A percentile compares a stretch with the other conserved stretches of the same genome.
Conservation (phyloP, 495 filamentous ascomycete genomes). For the Aspergillus leporis region DNA sequence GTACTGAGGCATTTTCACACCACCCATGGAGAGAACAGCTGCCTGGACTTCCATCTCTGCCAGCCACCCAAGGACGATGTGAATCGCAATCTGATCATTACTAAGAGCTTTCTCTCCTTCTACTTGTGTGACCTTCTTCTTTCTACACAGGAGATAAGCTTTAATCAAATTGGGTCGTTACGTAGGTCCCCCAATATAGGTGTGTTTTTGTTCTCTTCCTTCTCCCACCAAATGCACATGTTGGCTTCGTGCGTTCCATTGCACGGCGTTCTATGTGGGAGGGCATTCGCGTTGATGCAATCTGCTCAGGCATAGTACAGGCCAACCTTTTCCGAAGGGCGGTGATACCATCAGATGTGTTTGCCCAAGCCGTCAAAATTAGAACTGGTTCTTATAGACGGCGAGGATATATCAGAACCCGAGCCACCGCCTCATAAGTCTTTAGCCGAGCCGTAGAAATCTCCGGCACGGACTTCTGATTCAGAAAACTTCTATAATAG, state of each 20-base stretch:
- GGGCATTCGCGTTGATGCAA: constrained; percentile 25
- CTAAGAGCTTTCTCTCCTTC: constrained; percentile 23
- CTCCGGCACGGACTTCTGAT: constrained; percentile 20
- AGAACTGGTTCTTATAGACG: constrained; percentile 21
- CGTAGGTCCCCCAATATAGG: background rate
- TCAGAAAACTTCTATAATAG: constrained; percentile 19
- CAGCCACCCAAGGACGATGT: constrained; percentile 14
- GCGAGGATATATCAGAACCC: constrained; percentile 19
- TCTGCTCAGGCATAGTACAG: constrained; percentile 22
- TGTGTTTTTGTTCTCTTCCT: background rate
- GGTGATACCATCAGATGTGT: constrained; percentile 18
- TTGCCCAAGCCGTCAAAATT: constrained; percentile 15
- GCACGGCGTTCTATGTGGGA: constrained; percentile 12
- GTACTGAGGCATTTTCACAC: constrained; percentile 19
- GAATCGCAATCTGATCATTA: constrained; percentile 23
- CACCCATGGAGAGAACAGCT: background rate
- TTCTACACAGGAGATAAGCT: constrained; percentile 25
- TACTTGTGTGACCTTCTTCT: constrained; percentile 21
- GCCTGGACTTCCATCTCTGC: constrained; percentile 22
- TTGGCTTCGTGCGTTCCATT: constrained; percentile 28
- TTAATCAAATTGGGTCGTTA: constrained; percentile 2
- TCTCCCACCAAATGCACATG: background rate
- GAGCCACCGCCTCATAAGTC: constrained; percentile 10
- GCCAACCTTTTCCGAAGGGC: constrained; percentile 20
- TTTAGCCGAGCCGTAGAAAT: constrained; percentile 25